Evolutionary conservation across 208 protist species (phyloP), one percentile per base, ranked within the genome.

Genomic region (Wallacemonas sp.): DNA sequence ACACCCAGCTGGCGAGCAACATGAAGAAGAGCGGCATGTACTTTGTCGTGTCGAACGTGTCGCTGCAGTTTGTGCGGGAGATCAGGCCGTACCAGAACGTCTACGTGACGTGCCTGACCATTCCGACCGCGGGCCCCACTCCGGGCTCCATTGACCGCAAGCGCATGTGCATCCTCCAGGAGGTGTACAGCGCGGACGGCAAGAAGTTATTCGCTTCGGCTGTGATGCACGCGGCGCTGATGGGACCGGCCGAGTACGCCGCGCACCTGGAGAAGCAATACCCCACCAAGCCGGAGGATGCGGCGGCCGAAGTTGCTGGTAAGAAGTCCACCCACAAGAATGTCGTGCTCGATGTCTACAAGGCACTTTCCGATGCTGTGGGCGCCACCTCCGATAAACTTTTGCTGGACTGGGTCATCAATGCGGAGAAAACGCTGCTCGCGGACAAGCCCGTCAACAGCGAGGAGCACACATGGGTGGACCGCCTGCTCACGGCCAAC

Each of bases 121-220:
- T 79, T 20, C 31, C 52, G 10, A 59, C 52, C 36, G 26, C 42
- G 10, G 59, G 59, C 28, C 12, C 26, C 44, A 42, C 44, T 18
- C 49, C 33, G 39, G 65, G 25, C 3, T 23, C 25, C 26, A 41
- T 48, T 64, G 57, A 36, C 44, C 8, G 61, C 39, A 52, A 39
- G 44, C 72, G 72, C 45, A 32, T 67, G 29, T 39, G 65, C 31
- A 54, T 77, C 23, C 39, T 81, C 29, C 74, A 83, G 2, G 74
- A 83, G 65, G 71, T 87, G 18, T 87, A 75, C 77, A 87, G 81
- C 44, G 65, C 38, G 2, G 81, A 83, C 26, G 68, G 72, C n/a
- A 68, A 75, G 41, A 83, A 52, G 65, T 72, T 87, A 3, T 70
- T 81, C 67, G 77, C 81, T 2, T 54, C 63, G 1, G 18, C 52